phyloP scores from a whole-genome alignment of 371 early-diverging fungal species.

The Mucor saturninus region DNA sequence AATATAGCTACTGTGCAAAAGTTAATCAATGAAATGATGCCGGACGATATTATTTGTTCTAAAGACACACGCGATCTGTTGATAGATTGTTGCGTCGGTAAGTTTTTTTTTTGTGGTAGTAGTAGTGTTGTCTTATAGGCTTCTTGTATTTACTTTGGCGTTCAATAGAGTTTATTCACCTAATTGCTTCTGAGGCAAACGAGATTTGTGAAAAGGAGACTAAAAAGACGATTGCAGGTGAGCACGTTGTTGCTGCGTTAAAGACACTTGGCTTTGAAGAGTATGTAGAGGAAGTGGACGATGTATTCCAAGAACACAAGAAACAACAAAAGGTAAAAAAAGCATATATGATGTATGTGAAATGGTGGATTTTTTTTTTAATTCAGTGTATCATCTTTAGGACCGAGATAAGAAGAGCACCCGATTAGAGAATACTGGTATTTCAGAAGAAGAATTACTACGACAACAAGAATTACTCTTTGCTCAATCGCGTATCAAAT shows the following conservation, averaged over 20 bases:
- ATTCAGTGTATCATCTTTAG: conserved; percentile 38
- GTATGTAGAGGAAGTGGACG: conserved; percentile 89
- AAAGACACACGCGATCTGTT: conserved; percentile 96
- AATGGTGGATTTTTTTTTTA: background rate
- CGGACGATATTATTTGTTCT: conserved; percentile 84
- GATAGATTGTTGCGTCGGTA: conserved; percentile 93
- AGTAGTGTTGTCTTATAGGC: background rate
- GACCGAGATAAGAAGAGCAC: conserved; percentile 89
- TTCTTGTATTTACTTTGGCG: conserved; percentile 3
- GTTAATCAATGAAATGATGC: conserved; percentile 95
- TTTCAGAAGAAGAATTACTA: conserved; percentile 91
- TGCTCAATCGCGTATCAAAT: conserved; percentile 86
- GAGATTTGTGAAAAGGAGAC: conserved; percentile 96
- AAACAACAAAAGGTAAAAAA: conserved; percentile 77
- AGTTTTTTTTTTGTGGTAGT: conserved; percentile 6
- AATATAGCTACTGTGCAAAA: conserved; percentile 94
- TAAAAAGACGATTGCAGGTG: conserved; percentile 98
- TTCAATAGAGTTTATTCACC: conserved; percentile 87
- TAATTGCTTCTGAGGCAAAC: conserved; percentile 94
- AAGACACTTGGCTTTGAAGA: conserved; percentile 93
- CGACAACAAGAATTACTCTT: conserved; percentile 92
- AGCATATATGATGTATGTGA: background rate
- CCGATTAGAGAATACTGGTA: conserved; percentile 87
- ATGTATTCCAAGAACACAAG: conserved; percentile 89
- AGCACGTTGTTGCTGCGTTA: conserved; percentile 94